Evolutionary conservation across 2,329 filamentous ascomycete genomes (phyloP), one percentile per base, ranked within the genome.

Genomic region (Fusarium bulbicola): DNA sequence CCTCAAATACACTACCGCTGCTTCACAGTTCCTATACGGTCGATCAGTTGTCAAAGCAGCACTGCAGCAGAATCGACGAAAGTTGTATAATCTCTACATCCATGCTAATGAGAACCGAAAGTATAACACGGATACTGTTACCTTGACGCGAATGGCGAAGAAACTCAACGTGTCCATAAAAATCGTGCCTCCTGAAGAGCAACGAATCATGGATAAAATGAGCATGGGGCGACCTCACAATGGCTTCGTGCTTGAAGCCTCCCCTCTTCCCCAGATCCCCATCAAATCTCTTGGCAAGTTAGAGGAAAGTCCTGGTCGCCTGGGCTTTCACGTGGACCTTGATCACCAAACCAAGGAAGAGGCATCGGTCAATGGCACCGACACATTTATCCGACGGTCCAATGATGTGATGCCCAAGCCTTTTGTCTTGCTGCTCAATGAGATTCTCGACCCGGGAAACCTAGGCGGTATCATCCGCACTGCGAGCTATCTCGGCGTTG

Each of bases 11-110:
- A 94, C 93, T 0, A 97, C 94, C 2, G 92, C 95, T 0, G 93
- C 94, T 10, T 97, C 95, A 0, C 92, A 97, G 70, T 98, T 98
- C 76, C 85, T 99, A 5, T 98, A 97, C 79, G 96, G 96, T 11
- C 89, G 89, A 49, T 93, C 92, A 5, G 91, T 93, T 4, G 94
- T 98, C 28, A 87, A 92, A 70, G 93, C 95, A 26, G 95, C 95
- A 0, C 84, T 99, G 26, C 90, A 87, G 73, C 80, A 83, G 52
- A 85, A 85, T 16, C 87, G 90, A 39, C 91, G 96, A 64, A 91
- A 93, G 77, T 83, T 97, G 6, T 97, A 98, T 84, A 93, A 91
- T 61, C 87, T 99, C 7, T 97, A 98, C 80, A 85, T 97, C 16
- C 92, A 92, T 78, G 86, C 85, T 53, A 87, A 88, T 16, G 83